These are phyloP conservation scores for Rhipidocladum racemiflorum DNA, from an alignment of 176 grass and related monocot genomes.

Conservation along the genomic window DNA sequence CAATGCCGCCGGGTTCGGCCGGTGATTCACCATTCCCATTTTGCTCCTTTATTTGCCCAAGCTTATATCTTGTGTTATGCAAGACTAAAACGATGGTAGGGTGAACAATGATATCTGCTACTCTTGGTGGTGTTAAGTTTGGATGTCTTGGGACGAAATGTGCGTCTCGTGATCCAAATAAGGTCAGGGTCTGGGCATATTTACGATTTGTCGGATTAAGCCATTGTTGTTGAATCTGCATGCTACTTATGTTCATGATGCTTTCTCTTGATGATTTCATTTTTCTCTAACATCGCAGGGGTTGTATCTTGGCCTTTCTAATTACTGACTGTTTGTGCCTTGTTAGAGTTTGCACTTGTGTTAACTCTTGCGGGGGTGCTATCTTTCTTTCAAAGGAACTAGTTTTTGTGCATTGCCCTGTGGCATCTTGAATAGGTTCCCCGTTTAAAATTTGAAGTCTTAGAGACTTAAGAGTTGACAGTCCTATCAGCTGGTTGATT, in stretches of 20 bases:
- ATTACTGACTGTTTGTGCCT: background rate
- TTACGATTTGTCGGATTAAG: constrained; percentile 14
- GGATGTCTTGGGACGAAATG: constrained; percentile 20
- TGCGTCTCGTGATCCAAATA: constrained; percentile 28
- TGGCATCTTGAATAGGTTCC: background rate
- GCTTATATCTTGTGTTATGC: background rate
- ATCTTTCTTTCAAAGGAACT: background rate
- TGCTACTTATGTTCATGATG: background rate
- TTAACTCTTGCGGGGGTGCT: background rate
- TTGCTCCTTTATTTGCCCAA: constrained; percentile 11
- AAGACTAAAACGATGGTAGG: constrained; percentile 18
- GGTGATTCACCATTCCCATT: constrained; percentile 24
- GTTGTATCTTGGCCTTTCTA: background rate
- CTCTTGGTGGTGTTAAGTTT: constrained; percentile 20
- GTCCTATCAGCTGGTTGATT: background rate
- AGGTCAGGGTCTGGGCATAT: background rate
- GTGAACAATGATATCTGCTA: constrained; percentile 25
- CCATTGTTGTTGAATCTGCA: background rate
- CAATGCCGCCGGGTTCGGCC: constrained; percentile 57
- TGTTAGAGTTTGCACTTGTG: background rate
- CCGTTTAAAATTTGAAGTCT: background rate
- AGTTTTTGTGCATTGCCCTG: background rate
- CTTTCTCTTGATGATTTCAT: background rate
- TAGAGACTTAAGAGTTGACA: background rate
- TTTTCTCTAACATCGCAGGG: background rate